Evolutionary conservation across 2,329 filamentous ascomycete species (phyloP).

Genomic region (Coniella vitis): DNA sequence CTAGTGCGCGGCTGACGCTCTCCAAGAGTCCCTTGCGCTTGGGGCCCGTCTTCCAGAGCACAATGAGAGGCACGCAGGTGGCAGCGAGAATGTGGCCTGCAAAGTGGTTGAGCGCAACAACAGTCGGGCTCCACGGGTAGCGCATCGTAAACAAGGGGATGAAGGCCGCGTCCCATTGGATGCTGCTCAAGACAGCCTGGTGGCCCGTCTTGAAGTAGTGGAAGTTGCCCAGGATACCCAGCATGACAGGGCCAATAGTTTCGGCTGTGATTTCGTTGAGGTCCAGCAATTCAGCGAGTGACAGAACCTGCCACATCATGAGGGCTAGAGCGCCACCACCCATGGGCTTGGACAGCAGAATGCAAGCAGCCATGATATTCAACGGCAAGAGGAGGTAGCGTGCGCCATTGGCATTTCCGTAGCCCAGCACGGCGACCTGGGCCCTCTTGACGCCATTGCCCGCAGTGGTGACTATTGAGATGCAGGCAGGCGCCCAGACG

Average conservation of each 20-base stretch:
- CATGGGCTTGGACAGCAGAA: slow-evolving; percentile 90
- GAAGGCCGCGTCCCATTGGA: slow-evolving; percentile 96
- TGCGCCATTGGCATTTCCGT: slow-evolving; percentile 86
- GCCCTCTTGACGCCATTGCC: slow-evolving; percentile 35
- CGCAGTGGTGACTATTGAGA: slow-evolving; percentile 57
- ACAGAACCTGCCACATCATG: slow-evolving; percentile 82
- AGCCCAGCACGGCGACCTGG: slow-evolving; percentile 76
- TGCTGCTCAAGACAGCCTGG: slow-evolving; percentile 76
- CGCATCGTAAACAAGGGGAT: slow-evolving; percentile 74
- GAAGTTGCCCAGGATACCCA: slow-evolving; percentile 85
- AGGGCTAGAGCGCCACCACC: slow-evolving; percentile 77
- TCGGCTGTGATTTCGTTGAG: slow-evolving; percentile 54
- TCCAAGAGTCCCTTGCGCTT: slow-evolving; percentile 64
- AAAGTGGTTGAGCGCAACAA: slow-evolving; percentile 80
- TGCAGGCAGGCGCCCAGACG: slow-evolving; percentile 76
- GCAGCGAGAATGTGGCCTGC: slow-evolving; percentile 81
- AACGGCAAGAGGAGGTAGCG: slow-evolving; percentile 80
- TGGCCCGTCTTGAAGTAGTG: slow-evolving; percentile 98
- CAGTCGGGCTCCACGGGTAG: slow-evolving; percentile 83
- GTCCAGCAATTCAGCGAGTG: slow-evolving; percentile 60
- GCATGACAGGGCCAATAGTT: slow-evolving; percentile 74
- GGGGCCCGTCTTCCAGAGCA: slow-evolving; percentile 83
- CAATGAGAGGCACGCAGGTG: slow-evolving; percentile 70
- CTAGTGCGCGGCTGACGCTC: slow-evolving; percentile 62
- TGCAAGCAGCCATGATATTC: slow-evolving; percentile 69